A percentile compares a stretch with the other conserved stretches of the same genome.
Conservation (phyloP, 1,284 basidiomycete species). For the Athelia psychrophila region DNA sequence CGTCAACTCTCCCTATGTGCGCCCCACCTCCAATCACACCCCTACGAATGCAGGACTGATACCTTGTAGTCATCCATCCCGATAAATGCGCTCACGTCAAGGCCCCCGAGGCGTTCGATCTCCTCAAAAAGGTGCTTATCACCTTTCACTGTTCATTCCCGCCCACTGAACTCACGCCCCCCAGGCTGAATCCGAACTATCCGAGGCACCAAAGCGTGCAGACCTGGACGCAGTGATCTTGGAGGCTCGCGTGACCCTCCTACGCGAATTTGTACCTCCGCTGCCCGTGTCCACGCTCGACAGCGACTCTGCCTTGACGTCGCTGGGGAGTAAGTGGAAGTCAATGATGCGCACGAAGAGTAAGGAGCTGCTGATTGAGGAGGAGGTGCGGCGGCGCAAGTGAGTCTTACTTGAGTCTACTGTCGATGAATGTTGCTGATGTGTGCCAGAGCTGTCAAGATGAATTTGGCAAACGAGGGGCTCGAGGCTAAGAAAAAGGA, state of each 20-base stretch:
- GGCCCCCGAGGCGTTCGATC: conserved; percentile 81
- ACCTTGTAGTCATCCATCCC: conserved; percentile 73
- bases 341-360: conserved; percentile 59
- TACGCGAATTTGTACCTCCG: conserved; percentile 46
- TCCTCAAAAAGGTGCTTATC: conserved; percentile 70
- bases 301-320: conserved; percentile 53
- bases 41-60: conserved; percentile 1
- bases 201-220: conserved; percentile 69
- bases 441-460: conserved; percentile 65
- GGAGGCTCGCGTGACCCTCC: conserved; percentile 60
- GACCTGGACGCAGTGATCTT: conserved; percentile 76
- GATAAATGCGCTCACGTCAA: conserved; percentile 78
- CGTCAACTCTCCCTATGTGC: conserved; percentile 78
- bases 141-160: neutral
- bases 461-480: conserved; percentile 85
- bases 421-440: conserved; percentile 4
- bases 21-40: conserved; percentile 20
- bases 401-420: conserved; percentile 32
- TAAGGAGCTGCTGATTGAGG: conserved; percentile 80
- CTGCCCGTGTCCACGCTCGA: conserved; percentile 56
- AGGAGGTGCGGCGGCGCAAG: conserved; percentile 78
- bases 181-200: conserved; percentile 78
- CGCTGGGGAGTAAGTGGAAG: conserved; percentile 57
- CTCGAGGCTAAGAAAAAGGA: conserved; percentile 82
- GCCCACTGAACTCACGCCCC: neutral